phyloP scores from a whole-genome alignment of 2,329 filamentous ascomycete genomes.

The Aotearoamyces nothofagi region DNA sequence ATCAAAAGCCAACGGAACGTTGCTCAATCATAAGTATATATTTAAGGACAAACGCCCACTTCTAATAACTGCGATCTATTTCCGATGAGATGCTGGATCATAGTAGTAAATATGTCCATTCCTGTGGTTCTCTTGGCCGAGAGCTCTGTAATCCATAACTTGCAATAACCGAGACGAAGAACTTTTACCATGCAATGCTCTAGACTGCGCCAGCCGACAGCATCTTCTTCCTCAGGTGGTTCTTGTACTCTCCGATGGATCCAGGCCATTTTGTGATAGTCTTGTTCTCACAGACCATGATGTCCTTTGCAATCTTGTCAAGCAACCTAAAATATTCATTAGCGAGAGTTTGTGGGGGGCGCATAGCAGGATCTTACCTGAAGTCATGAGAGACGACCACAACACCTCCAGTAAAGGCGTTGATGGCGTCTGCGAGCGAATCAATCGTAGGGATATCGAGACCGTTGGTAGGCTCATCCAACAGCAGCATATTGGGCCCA shows the following conservation, averaged over 20 bases:
- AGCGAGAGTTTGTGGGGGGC: not conserved
- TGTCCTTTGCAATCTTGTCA: constrained; percentile 99
- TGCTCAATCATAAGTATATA: too few species aligned
- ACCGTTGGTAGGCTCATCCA: constrained; percentile 99
- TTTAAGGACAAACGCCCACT: too few species aligned
- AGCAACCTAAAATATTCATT: constrained; percentile 48
- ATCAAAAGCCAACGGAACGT: too few species aligned
- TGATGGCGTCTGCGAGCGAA: constrained; percentile 93
- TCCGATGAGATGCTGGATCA: too few species aligned
- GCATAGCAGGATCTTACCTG: constrained; percentile 47
- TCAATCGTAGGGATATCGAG: constrained; percentile 98
- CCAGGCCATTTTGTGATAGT: constrained; percentile 84
- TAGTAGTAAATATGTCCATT: too few species aligned
- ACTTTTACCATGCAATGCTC: too few species aligned
- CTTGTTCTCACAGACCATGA: constrained; percentile 98
- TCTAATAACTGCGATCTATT: too few species aligned
- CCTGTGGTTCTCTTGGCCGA: too few species aligned
- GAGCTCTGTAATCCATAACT: too few species aligned
- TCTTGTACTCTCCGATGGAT: constrained; percentile 89
- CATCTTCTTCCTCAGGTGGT: constrained; percentile 99
- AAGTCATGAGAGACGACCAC: constrained; percentile 98
- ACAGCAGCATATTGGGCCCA: constrained; percentile 87
- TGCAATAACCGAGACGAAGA: too few species aligned
- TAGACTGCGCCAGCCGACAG: constrained; percentile 74
- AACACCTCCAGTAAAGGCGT: constrained; percentile 84